Evolutionary conservation across 441 rosid species (phyloP).

Genomic region (Mallotus japonicus): DNA sequence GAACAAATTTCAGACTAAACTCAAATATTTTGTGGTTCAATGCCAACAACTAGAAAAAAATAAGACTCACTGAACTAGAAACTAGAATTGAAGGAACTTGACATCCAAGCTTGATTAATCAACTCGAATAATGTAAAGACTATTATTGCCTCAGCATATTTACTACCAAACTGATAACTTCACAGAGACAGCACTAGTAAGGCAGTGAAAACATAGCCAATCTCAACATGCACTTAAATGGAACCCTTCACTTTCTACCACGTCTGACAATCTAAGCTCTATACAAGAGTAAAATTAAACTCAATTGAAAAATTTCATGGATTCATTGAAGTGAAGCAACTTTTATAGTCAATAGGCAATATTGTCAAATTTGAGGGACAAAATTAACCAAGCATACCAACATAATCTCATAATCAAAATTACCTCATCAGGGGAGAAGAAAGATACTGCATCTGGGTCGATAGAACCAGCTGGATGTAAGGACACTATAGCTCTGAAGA

Average conservation of each 20-base stretch:
- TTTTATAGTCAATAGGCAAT: slow-evolving; percentile 3
- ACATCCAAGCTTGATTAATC: background rate
- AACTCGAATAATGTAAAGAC: background rate
- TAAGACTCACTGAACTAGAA: background rate
- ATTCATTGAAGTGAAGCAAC: slow-evolving; percentile 6
- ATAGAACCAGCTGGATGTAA: slow-evolving; percentile 90
- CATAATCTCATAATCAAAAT: slow-evolving; percentile 17
- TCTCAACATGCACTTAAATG: background rate
- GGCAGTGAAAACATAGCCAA: background rate
- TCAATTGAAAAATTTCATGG: background rate
- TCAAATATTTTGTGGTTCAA: too few relatives aligned
- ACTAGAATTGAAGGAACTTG: background rate
- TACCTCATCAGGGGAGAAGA: slow-evolving; percentile 98
- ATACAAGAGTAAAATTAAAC: background rate
- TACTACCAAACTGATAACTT: background rate
- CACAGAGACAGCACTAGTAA: background rate
- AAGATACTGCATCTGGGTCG: slow-evolving; percentile 88
- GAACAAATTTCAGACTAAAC: background rate
- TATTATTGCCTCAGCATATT: background rate
- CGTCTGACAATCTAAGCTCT: background rate
- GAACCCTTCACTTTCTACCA: background rate
- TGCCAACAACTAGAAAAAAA: background rate
- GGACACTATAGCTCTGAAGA: slow-evolving; percentile 79
- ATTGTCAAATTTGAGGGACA: slow-evolving; percentile 1
- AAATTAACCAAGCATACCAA: slow-evolving; percentile 3